Percentiles rank a stretch among this genome's conserved stretches.
phyloP scores from a whole-genome alignment of 148 eudicot genomes.

The Spergularia bocconei region DNA sequence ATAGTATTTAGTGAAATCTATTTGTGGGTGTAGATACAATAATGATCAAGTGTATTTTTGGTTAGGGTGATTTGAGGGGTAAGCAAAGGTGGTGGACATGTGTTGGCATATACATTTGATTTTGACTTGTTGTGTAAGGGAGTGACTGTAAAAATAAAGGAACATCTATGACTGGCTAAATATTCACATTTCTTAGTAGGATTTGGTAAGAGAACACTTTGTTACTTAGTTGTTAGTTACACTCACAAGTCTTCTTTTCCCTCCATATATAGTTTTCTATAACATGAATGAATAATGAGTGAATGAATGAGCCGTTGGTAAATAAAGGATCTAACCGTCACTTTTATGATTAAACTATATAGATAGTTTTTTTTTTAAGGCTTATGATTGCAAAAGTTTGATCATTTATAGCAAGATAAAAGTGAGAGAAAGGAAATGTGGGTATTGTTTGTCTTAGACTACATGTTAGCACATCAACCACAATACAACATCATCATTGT shows the following conservation, averaged over 20 bases:
- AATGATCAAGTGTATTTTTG: conserved; percentile 9
- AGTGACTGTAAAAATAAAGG: background rate
- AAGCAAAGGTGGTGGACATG: conserved; percentile 71
- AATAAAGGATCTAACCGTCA: conserved; percentile 24
- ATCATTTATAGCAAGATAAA: background rate
- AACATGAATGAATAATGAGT: background rate
- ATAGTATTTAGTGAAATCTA: no score
- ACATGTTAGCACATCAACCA: conserved; percentile 34
- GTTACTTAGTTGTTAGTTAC: background rate
- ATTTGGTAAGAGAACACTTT: conserved; percentile 19
- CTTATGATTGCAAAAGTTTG: conserved; percentile 15
- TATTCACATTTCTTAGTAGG: background rate
- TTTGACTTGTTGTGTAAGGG: conserved; percentile 59
- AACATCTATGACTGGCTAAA: conserved; percentile 20
- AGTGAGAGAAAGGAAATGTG: background rate
- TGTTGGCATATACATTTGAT: conserved; percentile 24
- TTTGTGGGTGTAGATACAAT: conserved; percentile 9
- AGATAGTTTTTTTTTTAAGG: background rate
- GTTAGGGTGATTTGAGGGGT: conserved; percentile 66
- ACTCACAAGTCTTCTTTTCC: background rate
- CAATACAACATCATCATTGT: conserved; percentile 24
- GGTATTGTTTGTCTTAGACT: conserved; percentile 39
- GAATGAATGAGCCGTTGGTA: conserved; percentile 10
- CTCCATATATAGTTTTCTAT: background rate
- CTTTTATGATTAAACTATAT: background rate